phyloP scores from a whole-genome alignment of 306 rosid species.

The Malus sylvestris region DNA sequence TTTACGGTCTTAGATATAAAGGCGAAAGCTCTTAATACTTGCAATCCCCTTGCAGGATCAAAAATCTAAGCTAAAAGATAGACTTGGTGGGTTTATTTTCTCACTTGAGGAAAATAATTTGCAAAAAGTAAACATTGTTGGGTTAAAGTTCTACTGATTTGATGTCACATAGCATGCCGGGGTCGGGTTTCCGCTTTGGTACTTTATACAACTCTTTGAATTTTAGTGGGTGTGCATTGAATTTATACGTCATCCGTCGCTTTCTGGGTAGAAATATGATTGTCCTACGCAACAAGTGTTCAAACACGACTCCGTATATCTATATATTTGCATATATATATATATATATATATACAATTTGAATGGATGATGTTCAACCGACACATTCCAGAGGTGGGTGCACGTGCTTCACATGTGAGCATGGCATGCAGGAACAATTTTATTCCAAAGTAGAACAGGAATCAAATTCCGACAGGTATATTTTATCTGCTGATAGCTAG shows the following conservation, averaged over 20 bases:
- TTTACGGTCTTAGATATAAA: too few species aligned
- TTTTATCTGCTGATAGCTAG: neutral
- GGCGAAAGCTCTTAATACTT: too few species aligned
- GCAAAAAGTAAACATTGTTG: neutral
- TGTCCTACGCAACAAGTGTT: neutral
- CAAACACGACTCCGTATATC: neutral
- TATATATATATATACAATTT: neutral
- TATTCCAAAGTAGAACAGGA: neutral
- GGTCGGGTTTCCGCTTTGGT: slow-evolving; percentile 6
- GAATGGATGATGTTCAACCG: neutral
- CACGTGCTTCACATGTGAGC: slow-evolving; percentile 7
- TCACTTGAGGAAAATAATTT: neutral
- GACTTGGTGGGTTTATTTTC: neutral
- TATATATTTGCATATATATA: neutral
- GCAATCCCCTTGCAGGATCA: neutral
- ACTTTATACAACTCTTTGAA: neutral
- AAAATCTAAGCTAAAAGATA: neutral
- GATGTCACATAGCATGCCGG: neutral
- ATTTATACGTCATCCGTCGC: neutral
- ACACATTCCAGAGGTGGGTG: neutral
- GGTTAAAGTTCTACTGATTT: too few species aligned
- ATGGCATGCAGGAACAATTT: neutral
- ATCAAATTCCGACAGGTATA: neutral
- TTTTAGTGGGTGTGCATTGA: neutral
- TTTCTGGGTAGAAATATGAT: slow-evolving; percentile 4